Evolutionary conservation across 202 grass and related monocot species (phyloP), one percentile per base, ranked within the genome.

Genomic region (Schoenoplectus triqueter): DNA sequence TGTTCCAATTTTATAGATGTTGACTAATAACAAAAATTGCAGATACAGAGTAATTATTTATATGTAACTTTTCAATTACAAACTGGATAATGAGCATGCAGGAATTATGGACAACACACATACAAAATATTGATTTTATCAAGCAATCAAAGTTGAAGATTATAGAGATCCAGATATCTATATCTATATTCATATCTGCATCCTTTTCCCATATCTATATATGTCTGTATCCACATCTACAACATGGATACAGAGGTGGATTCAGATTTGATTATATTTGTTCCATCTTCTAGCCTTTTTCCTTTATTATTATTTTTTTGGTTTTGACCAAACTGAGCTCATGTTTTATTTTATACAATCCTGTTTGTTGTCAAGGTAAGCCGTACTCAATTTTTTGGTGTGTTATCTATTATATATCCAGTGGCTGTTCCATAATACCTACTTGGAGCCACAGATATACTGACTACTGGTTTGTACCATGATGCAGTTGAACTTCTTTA

Each of bases 401-500:
- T 51, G 48, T 6, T 54, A 48, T 72, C 48, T 3, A 59, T 31
- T 31, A 48, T 72, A 49, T 48, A 41, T 47, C 67, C 13, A 70
- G 6, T 70, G 42, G 5, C 1, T 41, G 17, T 70, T 72, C 45
- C n/a, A 17, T 77, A 57, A 41, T 31, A 60, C 22, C 15, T 9
- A 10, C 31, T 42, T 9, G 11, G 51, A 78, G 39, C 31, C 21
- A 60, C 21, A 59, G 13, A n/a, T 78, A 59, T 17, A 4, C 54
- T 78, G 55, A 78, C 52, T 60, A n/a, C 31, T 78, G 52, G 6
- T 42, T 78, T 78, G 51, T 3, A 78, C 22, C 0, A 31, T 31
- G 31, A 31, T 18, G 74, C 90, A 96, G 96, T 82, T 95, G 88
- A 92, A 93, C 84, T 94, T 99, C 46, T 96, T 96, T 82, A 96